These are phyloP conservation scores for Mesembryanthemum crystallinum DNA, from an alignment of 148 eudicot genomes.

Conservation along the genomic window DNA sequence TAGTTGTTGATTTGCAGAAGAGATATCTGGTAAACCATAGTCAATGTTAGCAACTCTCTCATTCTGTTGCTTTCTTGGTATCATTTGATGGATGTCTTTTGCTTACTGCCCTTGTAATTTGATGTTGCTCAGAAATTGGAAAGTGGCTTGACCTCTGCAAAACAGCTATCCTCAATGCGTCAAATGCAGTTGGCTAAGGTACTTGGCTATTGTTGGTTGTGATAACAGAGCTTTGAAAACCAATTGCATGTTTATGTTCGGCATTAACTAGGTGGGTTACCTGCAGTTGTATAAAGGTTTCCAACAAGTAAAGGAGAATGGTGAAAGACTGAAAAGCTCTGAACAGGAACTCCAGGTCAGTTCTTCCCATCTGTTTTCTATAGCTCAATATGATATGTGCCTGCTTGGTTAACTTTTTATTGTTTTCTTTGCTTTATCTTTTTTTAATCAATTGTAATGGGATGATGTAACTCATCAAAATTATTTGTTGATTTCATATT, in stretches of 20 bases:
- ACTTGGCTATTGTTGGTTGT: constrained; percentile 10
- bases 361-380: constrained; percentile 10
- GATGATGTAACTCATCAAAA: neutral
- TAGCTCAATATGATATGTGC: neutral
- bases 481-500: neutral
- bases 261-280: constrained; percentile 15
- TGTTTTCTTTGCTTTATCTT: neutral
- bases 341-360: constrained; percentile 82
- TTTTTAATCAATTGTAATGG: neutral
- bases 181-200: constrained; percentile 65
- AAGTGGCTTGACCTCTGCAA: constrained; percentile 58
- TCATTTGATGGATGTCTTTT: neutral
- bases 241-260: neutral
- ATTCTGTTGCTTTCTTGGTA: neutral
- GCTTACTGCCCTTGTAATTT: constrained; percentile 6
- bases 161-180: constrained; percentile 46
- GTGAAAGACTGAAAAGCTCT: constrained; percentile 60
- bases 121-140: constrained; percentile 57
- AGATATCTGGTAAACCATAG: constrained; percentile 50
- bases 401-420: neutral
- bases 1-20: constrained; percentile 53
- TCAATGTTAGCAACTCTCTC: neutral
- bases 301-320: constrained; percentile 53
- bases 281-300: constrained; percentile 62
- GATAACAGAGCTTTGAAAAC: neutral